Conservation (phyloP, 2,329 filamentous ascomycete species). For the Fusarium equiseti region DNA sequence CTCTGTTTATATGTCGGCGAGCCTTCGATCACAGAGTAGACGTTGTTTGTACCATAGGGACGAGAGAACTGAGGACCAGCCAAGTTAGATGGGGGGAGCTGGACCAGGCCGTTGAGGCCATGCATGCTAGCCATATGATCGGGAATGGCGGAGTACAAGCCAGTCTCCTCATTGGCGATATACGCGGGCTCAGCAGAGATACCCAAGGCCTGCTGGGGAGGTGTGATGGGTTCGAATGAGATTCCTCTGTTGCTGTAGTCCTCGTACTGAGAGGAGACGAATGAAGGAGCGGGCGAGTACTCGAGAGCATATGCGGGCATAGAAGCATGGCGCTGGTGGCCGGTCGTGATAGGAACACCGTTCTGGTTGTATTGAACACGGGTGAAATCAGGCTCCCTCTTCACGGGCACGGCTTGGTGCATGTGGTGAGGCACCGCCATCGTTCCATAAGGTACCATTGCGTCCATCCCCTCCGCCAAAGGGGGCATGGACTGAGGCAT, state of each 20-base stretch:
- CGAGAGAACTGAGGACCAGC: constrained; percentile 83
- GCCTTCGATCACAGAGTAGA: constrained; percentile 96
- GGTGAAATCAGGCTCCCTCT: constrained; percentile 87
- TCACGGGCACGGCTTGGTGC: constrained; percentile 77
- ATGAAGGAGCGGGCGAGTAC: constrained; percentile 97
- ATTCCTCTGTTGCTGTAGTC: constrained; percentile 97
- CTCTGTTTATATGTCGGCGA: constrained; percentile 99
- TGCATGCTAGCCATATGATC: constrained; percentile 81
- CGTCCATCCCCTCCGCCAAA: constrained; percentile 75
- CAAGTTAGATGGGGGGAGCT: constrained; percentile 87
- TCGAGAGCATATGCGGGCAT: constrained; percentile 96
- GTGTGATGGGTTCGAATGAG: constrained; percentile 96
- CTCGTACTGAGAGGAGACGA: constrained; percentile 98
- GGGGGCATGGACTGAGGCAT: constrained; percentile 71
- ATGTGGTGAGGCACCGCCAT: constrained; percentile 78
- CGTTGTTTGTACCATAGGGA: constrained; percentile 78
- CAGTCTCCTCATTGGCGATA: constrained; percentile 97
- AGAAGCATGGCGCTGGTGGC: constrained; percentile 94
- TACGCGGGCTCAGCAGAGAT: constrained; percentile 92
- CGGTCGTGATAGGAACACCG: constrained; percentile 83
- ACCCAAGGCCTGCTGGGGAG: constrained; percentile 87
- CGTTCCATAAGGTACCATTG: constrained; percentile 76
- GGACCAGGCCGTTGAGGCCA: constrained; percentile 88
- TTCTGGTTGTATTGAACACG: constrained; percentile 93
- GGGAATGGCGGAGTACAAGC: constrained; percentile 93